A percentile compares a stretch with the other conserved stretches of the same genome.
Evolutionary conservation across 2,329 filamentous ascomycete species (phyloP).

Genomic region (Stagonosporopsis vannaccii): DNA sequence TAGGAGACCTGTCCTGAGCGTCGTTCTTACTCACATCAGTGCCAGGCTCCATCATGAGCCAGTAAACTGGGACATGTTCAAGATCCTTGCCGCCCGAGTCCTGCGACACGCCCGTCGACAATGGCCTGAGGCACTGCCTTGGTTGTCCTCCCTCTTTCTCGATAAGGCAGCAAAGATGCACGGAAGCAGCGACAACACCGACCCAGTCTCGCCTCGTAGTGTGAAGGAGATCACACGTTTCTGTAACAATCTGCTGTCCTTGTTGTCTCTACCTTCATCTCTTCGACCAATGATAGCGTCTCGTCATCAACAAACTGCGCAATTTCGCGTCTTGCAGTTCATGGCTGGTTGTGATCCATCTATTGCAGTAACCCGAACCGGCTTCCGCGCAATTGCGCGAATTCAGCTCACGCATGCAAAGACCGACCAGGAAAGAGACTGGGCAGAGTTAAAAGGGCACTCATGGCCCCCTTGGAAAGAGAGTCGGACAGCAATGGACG

Average conservation of each 20-base stretch:
- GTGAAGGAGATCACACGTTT: slow-evolving; percentile 45
- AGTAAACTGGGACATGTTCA: slow-evolving; percentile 34
- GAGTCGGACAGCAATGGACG: slow-evolving; percentile 66
- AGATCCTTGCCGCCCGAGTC: slow-evolving; percentile 35
- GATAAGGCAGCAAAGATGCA: slow-evolving; percentile 32
- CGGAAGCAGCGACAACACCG: background rate
- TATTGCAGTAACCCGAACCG: slow-evolving; percentile 62
- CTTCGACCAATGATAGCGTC: slow-evolving; percentile 58
- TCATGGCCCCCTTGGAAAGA: slow-evolving; percentile 74
- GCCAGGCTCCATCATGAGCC: slow-evolving; percentile 22
- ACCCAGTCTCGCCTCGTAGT: slow-evolving; percentile 7
- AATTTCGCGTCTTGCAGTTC: slow-evolving; percentile 63
- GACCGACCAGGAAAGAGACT: slow-evolving; percentile 62
- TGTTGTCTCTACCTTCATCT: slow-evolving; percentile 59
- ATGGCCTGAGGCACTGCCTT: slow-evolving; percentile 43
- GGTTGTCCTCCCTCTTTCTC: slow-evolving; percentile 39
- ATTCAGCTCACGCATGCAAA: slow-evolving; percentile 67
- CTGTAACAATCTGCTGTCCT: slow-evolving; percentile 58
- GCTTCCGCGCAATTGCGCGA: slow-evolving; percentile 63
- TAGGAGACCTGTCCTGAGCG: slow-evolving; percentile 26
- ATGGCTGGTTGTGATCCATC: slow-evolving; percentile 64
- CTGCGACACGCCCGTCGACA: slow-evolving; percentile 40
- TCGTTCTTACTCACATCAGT: slow-evolving; percentile 35
- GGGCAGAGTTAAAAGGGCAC: slow-evolving; percentile 65
- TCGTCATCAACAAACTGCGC: slow-evolving; percentile 62